Conservation (phyloP, 2,329 filamentous ascomycete genomes). For the Diaporthe sp. region DNA sequence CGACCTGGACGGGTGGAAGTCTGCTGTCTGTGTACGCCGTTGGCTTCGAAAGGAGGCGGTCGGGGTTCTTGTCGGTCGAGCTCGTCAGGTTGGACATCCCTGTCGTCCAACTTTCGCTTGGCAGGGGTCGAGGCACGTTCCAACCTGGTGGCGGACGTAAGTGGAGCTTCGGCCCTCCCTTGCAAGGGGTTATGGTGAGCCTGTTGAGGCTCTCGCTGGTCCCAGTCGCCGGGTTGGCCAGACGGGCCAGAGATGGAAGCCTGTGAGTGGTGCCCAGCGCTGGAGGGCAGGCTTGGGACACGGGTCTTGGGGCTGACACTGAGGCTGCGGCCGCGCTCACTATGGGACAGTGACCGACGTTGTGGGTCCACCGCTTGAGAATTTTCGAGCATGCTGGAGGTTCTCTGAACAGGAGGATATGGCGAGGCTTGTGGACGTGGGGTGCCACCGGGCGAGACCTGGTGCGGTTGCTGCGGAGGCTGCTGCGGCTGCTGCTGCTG, state of each 20-base stretch:
- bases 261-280: slow-evolving; percentile 50
- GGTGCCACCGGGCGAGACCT: slow-evolving; percentile 44
- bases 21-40: slow-evolving; percentile 53
- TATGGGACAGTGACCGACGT: slow-evolving; percentile 66
- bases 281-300: slow-evolving; percentile 65
- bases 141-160: slow-evolving; percentile 36
- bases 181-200: slow-evolving; percentile 39
- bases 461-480: slow-evolving; percentile 21
- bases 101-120: slow-evolving; percentile 64
- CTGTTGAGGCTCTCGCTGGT: slow-evolving; percentile 45
- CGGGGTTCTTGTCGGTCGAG: slow-evolving; percentile 63
- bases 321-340: slow-evolving; percentile 77
- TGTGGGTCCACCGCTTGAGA: slow-evolving; percentile 53
- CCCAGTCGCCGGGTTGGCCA: slow-evolving; percentile 33
- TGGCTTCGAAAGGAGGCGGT: slow-evolving; percentile 63
- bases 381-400: slow-evolving; percentile 60
- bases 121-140: slow-evolving; percentile 55
- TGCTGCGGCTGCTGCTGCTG: slow-evolving; percentile 44
- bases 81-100: slow-evolving; percentile 64
- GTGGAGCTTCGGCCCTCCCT: slow-evolving; percentile 45
- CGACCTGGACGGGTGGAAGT: slow-evolving; percentile 43
- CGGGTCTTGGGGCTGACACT: slow-evolving; percentile 86
- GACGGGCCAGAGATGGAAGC: slow-evolving; percentile 42
- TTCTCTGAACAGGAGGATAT: slow-evolving; percentile 56
- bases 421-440: slow-evolving; percentile 42